Evolutionary conservation across 495 filamentous ascomycete species (phyloP).

Genomic region (Aspergillus sclerotioniger): DNA sequence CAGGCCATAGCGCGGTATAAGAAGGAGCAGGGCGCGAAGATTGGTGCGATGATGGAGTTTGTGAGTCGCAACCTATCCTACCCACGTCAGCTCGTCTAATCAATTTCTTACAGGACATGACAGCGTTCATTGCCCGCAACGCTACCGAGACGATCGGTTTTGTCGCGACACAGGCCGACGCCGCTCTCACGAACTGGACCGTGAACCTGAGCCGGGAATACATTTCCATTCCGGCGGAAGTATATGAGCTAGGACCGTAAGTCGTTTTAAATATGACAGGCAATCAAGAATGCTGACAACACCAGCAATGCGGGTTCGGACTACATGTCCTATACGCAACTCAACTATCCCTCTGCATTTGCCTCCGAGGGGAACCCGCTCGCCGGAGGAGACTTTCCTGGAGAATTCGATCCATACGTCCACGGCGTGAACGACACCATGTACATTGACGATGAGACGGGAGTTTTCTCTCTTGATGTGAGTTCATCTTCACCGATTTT

Average conservation of each 20-base stretch:
- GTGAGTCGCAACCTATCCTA: neutral
- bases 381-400: neutral
- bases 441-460: neutral
- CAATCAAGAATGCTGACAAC: neutral
- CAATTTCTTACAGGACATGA: neutral
- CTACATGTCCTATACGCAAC: conserved; percentile 5
- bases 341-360: conserved; percentile 3
- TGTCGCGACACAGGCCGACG: neutral
- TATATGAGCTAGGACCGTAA: neutral
- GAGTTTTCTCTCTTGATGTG: conserved; percentile 2
- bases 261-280: too few relatives aligned
- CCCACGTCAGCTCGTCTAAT: neutral
- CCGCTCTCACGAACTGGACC: neutral
- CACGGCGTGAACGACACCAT: conserved; percentile 1
- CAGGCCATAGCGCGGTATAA: conserved; percentile 2
- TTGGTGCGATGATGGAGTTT: conserved; percentile 3
- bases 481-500: neutral
- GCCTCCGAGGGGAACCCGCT: conserved; percentile 1
- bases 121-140: conserved; percentile 2
- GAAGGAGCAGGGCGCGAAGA: conserved; percentile 1
- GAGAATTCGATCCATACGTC: neutral
- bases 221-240: conserved; percentile 3
- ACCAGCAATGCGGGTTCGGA: neutral
- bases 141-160: conserved; percentile 2
- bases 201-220: conserved; percentile 1